Evolutionary conservation across 2,329 filamentous ascomycete genomes (phyloP).

Genomic region (Diaporthe ilicicola): DNA sequence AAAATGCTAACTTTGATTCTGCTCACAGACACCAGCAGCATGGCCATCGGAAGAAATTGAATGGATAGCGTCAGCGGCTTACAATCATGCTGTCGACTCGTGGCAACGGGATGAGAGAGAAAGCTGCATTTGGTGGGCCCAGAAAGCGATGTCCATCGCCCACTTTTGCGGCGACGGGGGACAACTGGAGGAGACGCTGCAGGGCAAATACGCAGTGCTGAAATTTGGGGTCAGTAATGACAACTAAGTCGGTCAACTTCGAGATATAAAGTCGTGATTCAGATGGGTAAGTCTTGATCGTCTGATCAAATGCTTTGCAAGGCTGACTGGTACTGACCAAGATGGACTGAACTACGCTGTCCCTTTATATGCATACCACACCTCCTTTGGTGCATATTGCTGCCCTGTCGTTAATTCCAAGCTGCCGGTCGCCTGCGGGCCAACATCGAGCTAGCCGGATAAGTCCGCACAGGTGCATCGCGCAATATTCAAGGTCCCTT

Average conservation of each 20-base stretch:
- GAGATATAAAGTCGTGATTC: background rate
- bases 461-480: background rate
- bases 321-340: background rate
- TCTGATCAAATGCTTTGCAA: background rate
- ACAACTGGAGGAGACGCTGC: constrained; percentile 52
- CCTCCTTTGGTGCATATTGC: constrained; percentile 10
- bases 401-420: background rate
- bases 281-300: background rate
- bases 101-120: constrained; percentile 64
- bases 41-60: constrained; percentile 76
- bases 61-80: constrained; percentile 76
- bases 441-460: background rate
- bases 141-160: constrained; percentile 69
- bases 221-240: constrained; percentile 36
- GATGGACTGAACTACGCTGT: background rate
- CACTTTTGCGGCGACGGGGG: constrained; percentile 65
- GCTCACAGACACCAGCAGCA: constrained; percentile 32
- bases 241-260: background rate
- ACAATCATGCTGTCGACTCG: constrained; percentile 77
- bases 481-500: constrained; percentile 4
- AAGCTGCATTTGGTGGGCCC: constrained; percentile 67
- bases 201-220: constrained; percentile 54
- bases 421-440: background rate
- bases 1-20: background rate
- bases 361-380: background rate